Evolutionary conservation across 192 early-diverging fungal species (phyloP).

Genomic region (Spizellomyces punctatus): DNA sequence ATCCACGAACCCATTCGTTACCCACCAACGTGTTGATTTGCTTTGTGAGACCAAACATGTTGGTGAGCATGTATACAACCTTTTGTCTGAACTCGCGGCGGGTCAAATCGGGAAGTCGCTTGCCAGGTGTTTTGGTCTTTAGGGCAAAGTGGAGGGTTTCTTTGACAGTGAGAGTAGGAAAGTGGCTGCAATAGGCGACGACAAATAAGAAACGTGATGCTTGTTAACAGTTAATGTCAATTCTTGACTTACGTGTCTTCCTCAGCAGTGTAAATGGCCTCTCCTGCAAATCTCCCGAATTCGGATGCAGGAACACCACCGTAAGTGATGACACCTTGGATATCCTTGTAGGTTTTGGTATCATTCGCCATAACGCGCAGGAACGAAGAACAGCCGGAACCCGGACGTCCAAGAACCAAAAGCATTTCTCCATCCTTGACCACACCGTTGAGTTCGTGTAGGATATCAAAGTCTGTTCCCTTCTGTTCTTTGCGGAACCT

Average conservation of each 20-base stretch:
- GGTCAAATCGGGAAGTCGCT: neutral
- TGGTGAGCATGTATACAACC: slow-evolving; percentile 17
- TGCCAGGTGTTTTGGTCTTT: slow-evolving; percentile 36
- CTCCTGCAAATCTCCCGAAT: slow-evolving; percentile 46
- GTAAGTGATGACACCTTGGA: slow-evolving; percentile 14
- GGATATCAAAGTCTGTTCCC: slow-evolving; percentile 42
- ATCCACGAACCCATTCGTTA: slow-evolving; percentile 54
- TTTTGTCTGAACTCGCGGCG: neutral
- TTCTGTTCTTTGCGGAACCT: slow-evolving; percentile 16
- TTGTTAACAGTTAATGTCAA: too few relatives aligned
- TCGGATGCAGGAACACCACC: slow-evolving; percentile 20
- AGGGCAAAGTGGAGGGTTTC: slow-evolving; percentile 78
- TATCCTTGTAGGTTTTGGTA: slow-evolving; percentile 15
- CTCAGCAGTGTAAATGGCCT: slow-evolving; percentile 82
- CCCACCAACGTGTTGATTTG: slow-evolving; percentile 47
- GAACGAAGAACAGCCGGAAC: slow-evolving; percentile 19
- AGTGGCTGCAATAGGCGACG: slow-evolving; percentile 47
- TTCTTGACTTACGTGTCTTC: slow-evolving; percentile 51
- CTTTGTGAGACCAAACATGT: slow-evolving; percentile 25
- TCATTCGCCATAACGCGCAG: slow-evolving; percentile 12
- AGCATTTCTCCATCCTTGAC: slow-evolving; percentile 22
- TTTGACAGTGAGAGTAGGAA: slow-evolving; percentile 75
- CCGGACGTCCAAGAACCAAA: slow-evolving; percentile 19
- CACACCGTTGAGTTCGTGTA: slow-evolving; percentile 19
- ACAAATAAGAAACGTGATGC: too few relatives aligned